Percentiles rank a stretch among this genome's conserved stretches.
Conservation (phyloP, 805 yeast genomes). For the Wickerhamomyces kurtzmanii region DNA sequence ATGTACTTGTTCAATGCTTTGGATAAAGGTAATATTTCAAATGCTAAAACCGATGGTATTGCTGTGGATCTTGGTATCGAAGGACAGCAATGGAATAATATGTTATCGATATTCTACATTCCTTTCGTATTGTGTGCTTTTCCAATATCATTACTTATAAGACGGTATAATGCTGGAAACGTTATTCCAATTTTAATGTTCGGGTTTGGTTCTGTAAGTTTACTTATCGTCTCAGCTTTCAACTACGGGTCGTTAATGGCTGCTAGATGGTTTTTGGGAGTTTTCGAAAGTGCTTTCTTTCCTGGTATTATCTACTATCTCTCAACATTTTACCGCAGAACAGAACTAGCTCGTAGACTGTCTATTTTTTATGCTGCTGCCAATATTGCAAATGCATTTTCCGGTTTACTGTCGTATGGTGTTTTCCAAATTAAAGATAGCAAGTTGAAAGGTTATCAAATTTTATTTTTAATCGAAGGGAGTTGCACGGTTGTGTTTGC, state of each 20-base stretch:
- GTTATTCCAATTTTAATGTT: slow-evolving; percentile 34
- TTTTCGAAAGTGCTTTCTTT: slow-evolving; percentile 30
- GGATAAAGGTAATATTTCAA: slow-evolving; percentile 38
- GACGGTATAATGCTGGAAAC: slow-evolving; percentile 30
- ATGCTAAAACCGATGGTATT: slow-evolving; percentile 38
- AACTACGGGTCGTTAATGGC: slow-evolving; percentile 27
- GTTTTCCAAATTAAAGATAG: slow-evolving; percentile 29
- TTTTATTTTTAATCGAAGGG: slow-evolving; percentile 36
- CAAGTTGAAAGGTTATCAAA: slow-evolving; percentile 35
- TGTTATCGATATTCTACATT: slow-evolving; percentile 33
- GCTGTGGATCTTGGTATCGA: slow-evolving; percentile 28
- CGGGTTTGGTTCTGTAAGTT: slow-evolving; percentile 31
- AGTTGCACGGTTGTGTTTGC: slow-evolving; percentile 32
- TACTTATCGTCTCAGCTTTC: slow-evolving; percentile 27
- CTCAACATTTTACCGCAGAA: slow-evolving; percentile 25
- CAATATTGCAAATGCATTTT: slow-evolving; percentile 18
- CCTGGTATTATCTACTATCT: slow-evolving; percentile 29
- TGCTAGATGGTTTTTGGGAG: slow-evolving; percentile 34
- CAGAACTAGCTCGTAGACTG: slow-evolving; percentile 25
- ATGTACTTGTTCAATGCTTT: slow-evolving; percentile 38
- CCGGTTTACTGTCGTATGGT: slow-evolving; percentile 31
- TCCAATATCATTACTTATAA: slow-evolving; percentile 31
- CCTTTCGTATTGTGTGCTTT: slow-evolving; percentile 36
- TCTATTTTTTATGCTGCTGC: slow-evolving; percentile 27
- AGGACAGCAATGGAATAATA: slow-evolving; percentile 33